Evolutionary conservation across 1,284 basidiomycete genomes (phyloP), one percentile per base, ranked within the genome.

Genomic region (Cystobasidium pallidum): DNA sequence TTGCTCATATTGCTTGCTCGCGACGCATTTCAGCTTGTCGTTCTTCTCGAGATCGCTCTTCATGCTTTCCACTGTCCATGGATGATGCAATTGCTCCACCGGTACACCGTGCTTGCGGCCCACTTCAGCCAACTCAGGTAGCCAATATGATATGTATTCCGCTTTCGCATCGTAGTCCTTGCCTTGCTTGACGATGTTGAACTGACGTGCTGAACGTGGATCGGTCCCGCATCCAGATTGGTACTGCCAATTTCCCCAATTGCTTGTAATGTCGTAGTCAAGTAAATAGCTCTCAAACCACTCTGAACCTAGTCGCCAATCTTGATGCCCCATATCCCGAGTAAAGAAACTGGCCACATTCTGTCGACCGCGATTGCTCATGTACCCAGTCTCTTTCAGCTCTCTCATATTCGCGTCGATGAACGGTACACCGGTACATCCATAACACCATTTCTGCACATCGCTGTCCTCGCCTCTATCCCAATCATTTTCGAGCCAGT

Each of bases 161-260:
- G 32, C 57, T 17, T 61, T 21, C 24, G 63, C 6, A 30, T 61
- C 28, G 47, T 43, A 66, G 73, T 85, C 84, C 70, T 82, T 82
- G 11, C 83, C 83, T 76, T 86, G 85, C 78, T 86, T 86, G 79
- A 86, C 82, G 24, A 83, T 84, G 77, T 86, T 86, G 81, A 86
- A 86, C 75, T 85, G 83, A 28, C 85, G 78, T 7, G 81, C 82
- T 2, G 83, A 83, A 0, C 85, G 80, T 3, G 86, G 84, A 75
- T 86, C 85, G 77, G 85, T 85, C 4, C 86, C 85, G 24, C 85
- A 84, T 15, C 85, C 85, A n/a, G 83, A 83, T 30, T n/a, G n/a
- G 45, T 59, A 59, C 49, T 79, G 80, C 84, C 84, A 84, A 68
- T 84, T 84, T 0, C 83, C 83, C 79, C 81, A 84, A 67, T 82